Evolutionary conservation across 805 yeast genomes (phyloP).

Genomic region (Nakazawaea populi): DNA sequence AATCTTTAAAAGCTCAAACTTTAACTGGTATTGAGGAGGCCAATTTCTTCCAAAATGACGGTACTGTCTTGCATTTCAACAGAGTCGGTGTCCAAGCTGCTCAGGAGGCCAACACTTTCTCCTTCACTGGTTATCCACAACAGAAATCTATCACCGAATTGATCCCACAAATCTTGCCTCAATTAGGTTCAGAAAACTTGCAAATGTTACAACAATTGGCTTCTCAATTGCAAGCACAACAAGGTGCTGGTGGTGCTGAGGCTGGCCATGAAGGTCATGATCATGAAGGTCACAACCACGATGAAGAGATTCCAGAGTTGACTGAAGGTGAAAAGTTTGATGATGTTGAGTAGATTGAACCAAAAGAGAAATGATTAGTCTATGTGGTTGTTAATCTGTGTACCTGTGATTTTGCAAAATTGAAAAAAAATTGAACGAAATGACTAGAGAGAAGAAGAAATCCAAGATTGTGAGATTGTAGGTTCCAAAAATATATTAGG

Average conservation of each 20-base stretch:
- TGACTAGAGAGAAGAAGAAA: too few relatives aligned
- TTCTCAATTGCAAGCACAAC: slow-evolving; percentile 68
- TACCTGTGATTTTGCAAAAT: too few relatives aligned
- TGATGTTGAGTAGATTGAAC: slow-evolving; percentile 26
- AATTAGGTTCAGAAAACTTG: slow-evolving; percentile 93
- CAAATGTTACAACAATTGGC: slow-evolving; percentile 86
- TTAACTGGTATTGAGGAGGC: slow-evolving; percentile 93
- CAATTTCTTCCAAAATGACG: slow-evolving; percentile 95
- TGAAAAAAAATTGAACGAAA: too few relatives aligned
- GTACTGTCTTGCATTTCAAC: slow-evolving; percentile 92
- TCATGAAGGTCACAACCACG: slow-evolving; percentile 35
- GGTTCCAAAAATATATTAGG: too few relatives aligned
- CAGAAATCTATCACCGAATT: slow-evolving; percentile 89
- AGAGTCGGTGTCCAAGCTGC: slow-evolving; percentile 96
- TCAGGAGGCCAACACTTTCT: slow-evolving; percentile 83
- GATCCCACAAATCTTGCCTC: slow-evolving; percentile 91
- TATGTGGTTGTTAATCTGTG: too few relatives aligned
- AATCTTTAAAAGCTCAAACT: slow-evolving; percentile 84
- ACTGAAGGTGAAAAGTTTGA: slow-evolving; percentile 88
- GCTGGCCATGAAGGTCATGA: slow-evolving; percentile 31
- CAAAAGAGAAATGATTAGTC: too few relatives aligned
- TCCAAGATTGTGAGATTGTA: too few relatives aligned
- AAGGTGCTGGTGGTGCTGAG: slow-evolving; percentile 28
- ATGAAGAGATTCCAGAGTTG: slow-evolving; percentile 70
- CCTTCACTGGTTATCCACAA: slow-evolving; percentile 92